A percentile compares a stretch with the other conserved stretches of the same genome.
Evolutionary conservation across 2,329 filamentous ascomycete species (phyloP).

Genomic region (Aspergillus terreus): DNA sequence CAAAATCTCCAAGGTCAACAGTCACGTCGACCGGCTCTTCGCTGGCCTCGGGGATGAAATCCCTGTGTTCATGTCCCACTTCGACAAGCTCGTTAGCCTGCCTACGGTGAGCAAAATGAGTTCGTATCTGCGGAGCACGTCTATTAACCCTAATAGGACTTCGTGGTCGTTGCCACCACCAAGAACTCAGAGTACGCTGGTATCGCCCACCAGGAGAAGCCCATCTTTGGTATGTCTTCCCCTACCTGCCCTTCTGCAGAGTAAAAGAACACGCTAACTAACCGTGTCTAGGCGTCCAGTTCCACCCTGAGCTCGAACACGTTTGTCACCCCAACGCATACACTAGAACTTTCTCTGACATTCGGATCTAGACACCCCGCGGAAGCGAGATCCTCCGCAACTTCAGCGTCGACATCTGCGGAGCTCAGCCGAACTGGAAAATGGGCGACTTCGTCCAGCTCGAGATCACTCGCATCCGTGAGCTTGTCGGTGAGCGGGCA

Average conservation of each 20-base stretch:
- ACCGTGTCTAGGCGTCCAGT: slow-evolving; percentile 57
- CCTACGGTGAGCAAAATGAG: slow-evolving; percentile 42
- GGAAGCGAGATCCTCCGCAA: slow-evolving; percentile 73
- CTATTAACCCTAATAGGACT: slow-evolving; percentile 45
- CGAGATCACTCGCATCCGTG: slow-evolving; percentile 75
- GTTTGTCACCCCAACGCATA: background rate
- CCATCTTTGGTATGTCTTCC: slow-evolving; percentile 57
- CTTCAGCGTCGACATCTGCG: slow-evolving; percentile 80
- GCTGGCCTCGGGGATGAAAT: slow-evolving; percentile 67
- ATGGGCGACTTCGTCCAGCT: slow-evolving; percentile 80
- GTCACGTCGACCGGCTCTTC: slow-evolving; percentile 74
- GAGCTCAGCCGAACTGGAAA: slow-evolving; percentile 71
- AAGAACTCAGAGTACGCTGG: slow-evolving; percentile 74
- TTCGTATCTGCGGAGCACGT: too few relatives aligned
- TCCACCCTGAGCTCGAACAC: slow-evolving; percentile 79
- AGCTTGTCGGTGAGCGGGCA: slow-evolving; percentile 73
- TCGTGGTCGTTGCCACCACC: slow-evolving; percentile 70
- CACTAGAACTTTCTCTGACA: slow-evolving; percentile 28
- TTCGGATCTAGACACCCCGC: slow-evolving; percentile 36
- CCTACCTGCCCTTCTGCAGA: too few relatives aligned
- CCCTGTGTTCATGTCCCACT: slow-evolving; percentile 82
- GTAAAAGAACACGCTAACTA: too few relatives aligned
- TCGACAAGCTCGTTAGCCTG: slow-evolving; percentile 74
- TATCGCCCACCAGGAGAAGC: slow-evolving; percentile 56
- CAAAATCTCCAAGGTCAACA: slow-evolving; percentile 53